Conservation (phyloP, 306 rosid species). For the Rosa multiflora region DNA sequence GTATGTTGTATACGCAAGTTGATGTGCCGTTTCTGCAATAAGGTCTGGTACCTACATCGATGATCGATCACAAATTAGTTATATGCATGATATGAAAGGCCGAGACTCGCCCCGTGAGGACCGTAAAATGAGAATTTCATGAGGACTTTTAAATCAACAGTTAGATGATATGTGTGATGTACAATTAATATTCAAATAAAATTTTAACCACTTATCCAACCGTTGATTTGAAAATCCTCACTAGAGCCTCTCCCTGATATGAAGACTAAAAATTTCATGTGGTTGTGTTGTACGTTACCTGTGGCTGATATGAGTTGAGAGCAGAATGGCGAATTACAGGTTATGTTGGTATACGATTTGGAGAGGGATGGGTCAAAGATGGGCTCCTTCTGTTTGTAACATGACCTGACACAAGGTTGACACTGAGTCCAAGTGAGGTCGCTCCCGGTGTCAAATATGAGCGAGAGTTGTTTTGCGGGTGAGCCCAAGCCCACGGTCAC, state of each 20-base stretch:
- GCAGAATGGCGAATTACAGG: conserved; percentile 48
- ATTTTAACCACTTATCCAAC: no score
- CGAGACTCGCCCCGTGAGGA: no score
- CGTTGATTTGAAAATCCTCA: no score
- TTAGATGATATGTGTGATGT: no score
- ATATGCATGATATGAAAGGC: no score
- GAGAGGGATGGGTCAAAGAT: conserved; percentile 53
- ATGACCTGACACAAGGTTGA: conserved; percentile 49
- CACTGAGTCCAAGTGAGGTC: conserved; percentile 61
- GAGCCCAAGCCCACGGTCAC: conserved; percentile 31
- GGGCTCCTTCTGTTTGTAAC: conserved; percentile 57
- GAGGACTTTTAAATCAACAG: no score
- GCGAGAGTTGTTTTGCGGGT: conserved; percentile 10
- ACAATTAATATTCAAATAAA: no score
- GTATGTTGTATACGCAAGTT: conserved; percentile 45
- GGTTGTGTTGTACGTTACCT: conserved; percentile 22
- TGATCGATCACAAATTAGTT: background rate
- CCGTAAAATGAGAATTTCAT: no score
- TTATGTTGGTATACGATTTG: conserved; percentile 46
- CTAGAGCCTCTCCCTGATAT: no score
- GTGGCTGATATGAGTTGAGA: conserved; percentile 53
- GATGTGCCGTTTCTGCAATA: conserved; percentile 29
- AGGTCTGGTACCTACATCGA: conserved; percentile 7
- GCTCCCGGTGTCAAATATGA: conserved; percentile 29
- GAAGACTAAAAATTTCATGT: no score